phyloP scores from a whole-genome alignment of 2,329 filamentous ascomycete species.

The Calonectria naviculata region DNA sequence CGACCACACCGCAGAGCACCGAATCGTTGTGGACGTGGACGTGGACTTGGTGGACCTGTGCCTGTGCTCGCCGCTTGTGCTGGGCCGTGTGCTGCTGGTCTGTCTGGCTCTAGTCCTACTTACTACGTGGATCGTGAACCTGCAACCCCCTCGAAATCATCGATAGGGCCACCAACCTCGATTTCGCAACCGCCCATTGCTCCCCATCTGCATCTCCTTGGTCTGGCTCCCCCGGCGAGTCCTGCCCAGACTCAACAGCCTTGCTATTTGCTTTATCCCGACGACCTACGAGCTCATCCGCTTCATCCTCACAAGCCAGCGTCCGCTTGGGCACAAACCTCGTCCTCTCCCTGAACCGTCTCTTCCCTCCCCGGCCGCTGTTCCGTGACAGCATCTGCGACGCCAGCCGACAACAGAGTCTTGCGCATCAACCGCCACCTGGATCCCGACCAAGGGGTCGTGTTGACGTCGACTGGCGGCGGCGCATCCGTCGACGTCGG shows the following conservation, averaged over 20 bases:
- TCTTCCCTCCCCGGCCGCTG: constrained; percentile 23
- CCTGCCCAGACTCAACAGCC: constrained; percentile 26
- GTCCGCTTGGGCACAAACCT: constrained; percentile 32
- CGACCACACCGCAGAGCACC: constrained; percentile 1
- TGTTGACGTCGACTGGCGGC: constrained; percentile 45
- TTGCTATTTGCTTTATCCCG: constrained; percentile 29
- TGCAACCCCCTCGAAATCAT: constrained; percentile 37
- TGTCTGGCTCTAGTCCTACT: constrained; percentile 27
- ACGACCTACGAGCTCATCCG: constrained; percentile 32
- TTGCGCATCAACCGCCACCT: constrained; percentile 25
- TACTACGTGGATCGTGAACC: constrained; percentile 41
- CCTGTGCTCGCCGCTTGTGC: constrained; percentile 5
- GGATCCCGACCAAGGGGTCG: constrained; percentile 34
- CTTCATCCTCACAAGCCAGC: constrained; percentile 38
- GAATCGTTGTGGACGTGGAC: constrained; percentile 16
- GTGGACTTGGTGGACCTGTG: constrained; percentile 23
- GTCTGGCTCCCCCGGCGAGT: constrained; percentile 28
- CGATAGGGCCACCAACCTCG: constrained; percentile 32
- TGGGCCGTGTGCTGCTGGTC: constrained; percentile 9
- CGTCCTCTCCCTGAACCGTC: constrained; percentile 24
- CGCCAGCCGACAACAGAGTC: constrained; percentile 23
- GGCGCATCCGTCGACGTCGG: constrained; percentile 47
- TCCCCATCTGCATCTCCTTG: constrained; percentile 20
- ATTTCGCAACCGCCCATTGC: constrained; percentile 38
- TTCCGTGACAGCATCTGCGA: constrained; percentile 28